A percentile compares a stretch with the other conserved stretches of the same genome.
Conservation (phyloP, 768 basidiomycete species). For the Podaxis pistillaris region DNA sequence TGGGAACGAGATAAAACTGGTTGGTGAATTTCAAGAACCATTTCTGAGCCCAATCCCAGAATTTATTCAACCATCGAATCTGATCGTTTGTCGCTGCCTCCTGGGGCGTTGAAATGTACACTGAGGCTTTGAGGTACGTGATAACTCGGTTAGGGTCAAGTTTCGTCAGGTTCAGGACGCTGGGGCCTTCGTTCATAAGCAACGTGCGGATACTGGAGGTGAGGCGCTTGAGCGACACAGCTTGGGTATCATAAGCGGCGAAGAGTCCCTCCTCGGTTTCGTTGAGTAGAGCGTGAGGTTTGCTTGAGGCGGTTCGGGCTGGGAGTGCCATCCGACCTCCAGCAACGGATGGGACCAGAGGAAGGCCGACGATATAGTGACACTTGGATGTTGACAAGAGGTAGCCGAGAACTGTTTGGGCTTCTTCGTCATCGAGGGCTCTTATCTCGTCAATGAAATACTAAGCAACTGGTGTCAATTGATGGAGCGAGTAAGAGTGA, state of each 20-base stretch:
- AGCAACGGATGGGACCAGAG: constrained; percentile 32
- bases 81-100: constrained; percentile 14
- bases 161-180: constrained; percentile 29
- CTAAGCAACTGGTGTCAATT: background rate
- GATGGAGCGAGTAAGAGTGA: background rate
- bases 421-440: constrained; percentile 3
- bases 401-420: constrained; percentile 27
- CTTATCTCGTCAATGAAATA: background rate
- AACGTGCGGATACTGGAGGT: background rate
- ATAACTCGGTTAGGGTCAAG: constrained; percentile 27
- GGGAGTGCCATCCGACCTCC: constrained; percentile 24
- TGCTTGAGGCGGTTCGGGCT: background rate
- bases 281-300: constrained; percentile 28
- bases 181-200: constrained; percentile 19
- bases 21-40: constrained; percentile 21
- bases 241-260: background rate
- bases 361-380: constrained; percentile 33
- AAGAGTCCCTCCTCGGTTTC: constrained; percentile 3
- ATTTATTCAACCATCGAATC: constrained; percentile 35
- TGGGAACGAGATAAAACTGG: constrained; percentile 31
- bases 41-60: constrained; percentile 42
- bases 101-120: background rate
- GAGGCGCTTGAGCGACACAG: constrained; percentile 3
- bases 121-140: constrained; percentile 25
- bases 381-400: constrained; percentile 33